These are phyloP conservation scores for Candida coquimbonensis DNA, from an alignment of 805 yeast species.

Conservation along the genomic window DNA sequence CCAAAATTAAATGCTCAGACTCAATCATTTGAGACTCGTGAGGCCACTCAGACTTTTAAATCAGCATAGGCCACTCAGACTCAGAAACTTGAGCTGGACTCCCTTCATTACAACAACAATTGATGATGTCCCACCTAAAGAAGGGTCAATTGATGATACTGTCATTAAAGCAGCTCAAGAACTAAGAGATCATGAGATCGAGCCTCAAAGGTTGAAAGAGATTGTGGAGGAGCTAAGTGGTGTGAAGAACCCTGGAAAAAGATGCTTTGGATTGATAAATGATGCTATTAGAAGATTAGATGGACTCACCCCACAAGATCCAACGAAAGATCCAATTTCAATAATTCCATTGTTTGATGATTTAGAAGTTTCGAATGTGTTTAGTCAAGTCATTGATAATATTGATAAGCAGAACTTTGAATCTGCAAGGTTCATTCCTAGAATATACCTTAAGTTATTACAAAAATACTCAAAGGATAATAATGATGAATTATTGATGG, in stretches of 20 bases:
- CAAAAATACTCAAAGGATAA: slow-evolving; percentile 1
- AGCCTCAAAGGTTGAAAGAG: not conserved
- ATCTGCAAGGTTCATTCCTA: slow-evolving; percentile 19
- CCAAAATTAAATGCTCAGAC: no score
- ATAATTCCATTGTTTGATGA: slow-evolving; percentile 7
- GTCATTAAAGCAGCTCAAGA: slow-evolving; percentile 9
- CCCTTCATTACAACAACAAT: slow-evolving; percentile 4
- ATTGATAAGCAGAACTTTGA: slow-evolving; percentile 13
- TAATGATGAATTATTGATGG: slow-evolving; percentile 4
- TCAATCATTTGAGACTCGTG: no score
- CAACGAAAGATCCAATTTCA: not conserved
- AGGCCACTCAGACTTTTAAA: no score
- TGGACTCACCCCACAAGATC: not conserved
- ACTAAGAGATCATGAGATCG: slow-evolving; percentile 2
- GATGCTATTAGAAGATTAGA: slow-evolving; percentile 15
- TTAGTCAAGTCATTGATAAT: slow-evolving; percentile 4
- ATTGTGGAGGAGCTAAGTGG: not conserved
- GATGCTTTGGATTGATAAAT: slow-evolving; percentile 9
- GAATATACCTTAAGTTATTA: slow-evolving; percentile 18
- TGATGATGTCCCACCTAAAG: slow-evolving; percentile 2
- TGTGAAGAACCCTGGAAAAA: not conserved
- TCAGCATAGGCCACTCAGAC: no score
- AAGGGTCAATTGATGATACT: slow-evolving; percentile 2
- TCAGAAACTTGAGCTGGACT: slow-evolving; percentile 6
- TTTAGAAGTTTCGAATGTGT: slow-evolving; percentile 8